Evolutionary conservation across 768 basidiomycete species (phyloP), one percentile per base, ranked within the genome.

Genomic region (Leccinum olivaceopallidum): DNA sequence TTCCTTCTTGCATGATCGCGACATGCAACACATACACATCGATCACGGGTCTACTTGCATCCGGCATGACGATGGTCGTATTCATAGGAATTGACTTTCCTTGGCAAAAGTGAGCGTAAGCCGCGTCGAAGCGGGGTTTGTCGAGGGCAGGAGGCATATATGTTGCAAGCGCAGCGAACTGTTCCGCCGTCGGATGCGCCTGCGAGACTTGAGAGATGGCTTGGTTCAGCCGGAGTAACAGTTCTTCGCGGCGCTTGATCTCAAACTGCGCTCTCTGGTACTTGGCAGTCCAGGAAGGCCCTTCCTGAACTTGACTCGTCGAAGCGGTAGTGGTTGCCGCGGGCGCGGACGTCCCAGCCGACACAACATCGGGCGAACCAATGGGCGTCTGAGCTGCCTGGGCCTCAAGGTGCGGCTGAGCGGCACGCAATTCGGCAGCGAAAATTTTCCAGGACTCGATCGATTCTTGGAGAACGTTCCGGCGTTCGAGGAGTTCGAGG

Each of bases 1-100:
- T 75, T 53, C 70, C 72, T 61, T 70, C 68, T 54, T 73, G 70
- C 74, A 74, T 75, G 60, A 75, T 65, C 5, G 70, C 67, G 49
- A 69, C 69, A 52, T 74, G 72, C 55, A 72, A 56, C 2, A 69
- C 62, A 44, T 74, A 74, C 12, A 74, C 54, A 55, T 75, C 72
- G 42, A 74, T 59, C 50, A 65, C 66, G 2, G 69, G 67, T 53
- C 24, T 71, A 20, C 24, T 60, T 53, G 53, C 55, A 55, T 75
- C 73, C 7, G 73, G 65, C 68, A 75, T 71, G 8, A 70, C n/a
- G 42, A 73, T 70, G 49, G 64, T 64, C 63, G 63, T 72, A 47
- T 65, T 75, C 58, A 68, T 14, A 53, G 61, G 55, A 9, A 69
- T 64, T 22, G 70, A 64, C 56, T 63, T 73, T 26, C 63, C 72